Base-by-base conservation (phyloP, 2,329 filamentous ascomycete species). In the Peltaster fructicola region DNA sequence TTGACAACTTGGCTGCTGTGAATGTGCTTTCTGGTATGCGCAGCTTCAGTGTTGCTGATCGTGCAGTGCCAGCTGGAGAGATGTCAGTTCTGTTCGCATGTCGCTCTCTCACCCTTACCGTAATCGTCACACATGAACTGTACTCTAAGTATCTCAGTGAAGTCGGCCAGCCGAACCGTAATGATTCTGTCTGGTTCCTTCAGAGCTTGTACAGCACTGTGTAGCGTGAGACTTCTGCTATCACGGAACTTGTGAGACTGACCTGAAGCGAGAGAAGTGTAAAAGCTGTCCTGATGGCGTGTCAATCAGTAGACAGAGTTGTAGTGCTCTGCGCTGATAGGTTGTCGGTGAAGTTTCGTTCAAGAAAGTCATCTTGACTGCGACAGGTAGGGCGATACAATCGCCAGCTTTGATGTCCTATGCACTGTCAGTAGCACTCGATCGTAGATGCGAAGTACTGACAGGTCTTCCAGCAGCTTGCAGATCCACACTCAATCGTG, bases 301-400 rank as follows among this genome's bases (percentile, higher is more conserved):
- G 39, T 82, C 74, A 1, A 71, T 71, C 13, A 90, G 52, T 26
- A 92, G 67, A 15, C 75, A 85, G 2, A 85, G 53, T 40, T 72
- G 71, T 2, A 85, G 65, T 1, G 59, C 54, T 24, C 59, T 69
- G n/a, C 57, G 59, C 7, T 65, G 62, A 60, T 80, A 93, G 6
- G 45, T 56, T 0, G 65, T 62, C 0, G 68, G 55, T 1, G 57
- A 47, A 10, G 63, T 66, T 1, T 67, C 56, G 38, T 92, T 93
- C 17, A 69, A 48, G 40, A 80, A 84, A 0, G 72, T 69, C 26
- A 93, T 56, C 3, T 68, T 62, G 3, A 68, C 69, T 30, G 68
- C 71, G 23, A 88, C 54, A 9, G 64, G 61, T 8, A 81, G 45
- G n/a, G 56, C 61, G 4, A 63, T 66, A 24, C 50, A 52, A 28